phyloP scores from a whole-genome alignment of 2,329 filamentous ascomycete genomes.

The Aureobasidium sp. region DNA sequence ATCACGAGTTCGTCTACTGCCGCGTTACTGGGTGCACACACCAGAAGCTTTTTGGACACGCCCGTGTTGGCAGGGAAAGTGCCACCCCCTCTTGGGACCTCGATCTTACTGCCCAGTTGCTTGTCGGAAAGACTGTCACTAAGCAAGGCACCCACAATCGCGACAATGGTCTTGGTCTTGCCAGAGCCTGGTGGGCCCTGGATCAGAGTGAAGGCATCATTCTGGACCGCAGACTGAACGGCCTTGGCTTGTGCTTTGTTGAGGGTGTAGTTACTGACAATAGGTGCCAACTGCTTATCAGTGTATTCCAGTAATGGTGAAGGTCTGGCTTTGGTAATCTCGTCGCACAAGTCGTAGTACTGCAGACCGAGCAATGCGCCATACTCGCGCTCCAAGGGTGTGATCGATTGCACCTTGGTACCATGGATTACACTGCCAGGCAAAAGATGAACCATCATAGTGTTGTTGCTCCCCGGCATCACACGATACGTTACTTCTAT shows the following conservation, averaged over 20 bases:
- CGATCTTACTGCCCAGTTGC: conserved; percentile 24
- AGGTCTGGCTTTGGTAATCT: conserved; percentile 81
- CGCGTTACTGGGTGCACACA: conserved; percentile 97
- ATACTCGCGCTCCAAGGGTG: conserved; percentile 90
- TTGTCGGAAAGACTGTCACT: conserved; percentile 47
- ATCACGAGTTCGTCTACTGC: conserved; percentile 94
- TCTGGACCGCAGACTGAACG: conserved; percentile 84
- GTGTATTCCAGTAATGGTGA: conserved; percentile 79
- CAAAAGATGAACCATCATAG: conserved; percentile 39
- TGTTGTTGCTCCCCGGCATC: conserved; percentile 41
- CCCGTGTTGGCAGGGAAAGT: conserved; percentile 19
- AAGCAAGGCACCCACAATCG: conserved; percentile 83
- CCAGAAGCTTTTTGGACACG: conserved; percentile 72
- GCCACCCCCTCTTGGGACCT: conserved; percentile 26
- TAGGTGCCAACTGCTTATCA: conserved; percentile 59
- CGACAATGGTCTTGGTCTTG: conserved; percentile 97
- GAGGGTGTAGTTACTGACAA: conserved; percentile 70
- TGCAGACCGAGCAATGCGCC: conserved; percentile 83
- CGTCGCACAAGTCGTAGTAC: conserved; percentile 92
- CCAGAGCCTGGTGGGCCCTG: conserved; percentile 94
- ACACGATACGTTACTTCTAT: conserved; percentile 83
- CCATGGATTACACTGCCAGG: conserved; percentile 64
- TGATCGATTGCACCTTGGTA: conserved; percentile 84
- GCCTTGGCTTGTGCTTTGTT: conserved; percentile 87
- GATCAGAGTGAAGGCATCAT: conserved; percentile 93